Evolutionary conservation across 106 monocot species (phyloP).

Genomic region (Ottelia alismoides): DNA sequence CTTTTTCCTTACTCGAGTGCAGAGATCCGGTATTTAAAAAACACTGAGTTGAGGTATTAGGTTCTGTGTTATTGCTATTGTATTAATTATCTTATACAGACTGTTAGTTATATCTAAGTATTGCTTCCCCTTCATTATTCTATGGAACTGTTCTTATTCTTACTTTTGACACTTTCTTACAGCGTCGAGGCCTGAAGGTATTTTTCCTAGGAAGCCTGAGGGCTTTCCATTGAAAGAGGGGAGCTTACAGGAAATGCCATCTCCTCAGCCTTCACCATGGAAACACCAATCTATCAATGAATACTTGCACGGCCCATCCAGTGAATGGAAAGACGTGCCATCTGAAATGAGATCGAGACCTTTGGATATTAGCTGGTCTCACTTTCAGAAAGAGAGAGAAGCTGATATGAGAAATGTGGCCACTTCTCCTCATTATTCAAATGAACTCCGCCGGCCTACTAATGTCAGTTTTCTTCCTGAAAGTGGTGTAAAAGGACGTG

Average conservation of each 20-base stretch:
- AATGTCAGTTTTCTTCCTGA: constrained; percentile 17
- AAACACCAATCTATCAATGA: too few species aligned
- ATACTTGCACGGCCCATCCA: constrained; percentile 15
- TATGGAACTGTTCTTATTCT: too few species aligned
- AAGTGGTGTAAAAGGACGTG: constrained; percentile 13
- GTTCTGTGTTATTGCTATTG: too few species aligned
- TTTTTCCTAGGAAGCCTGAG: constrained; percentile 7
- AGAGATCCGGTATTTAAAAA: too few species aligned
- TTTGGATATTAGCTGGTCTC: constrained; percentile 12
- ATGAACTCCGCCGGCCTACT: constrained; percentile 18
- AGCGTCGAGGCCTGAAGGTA: constrained; percentile 11
- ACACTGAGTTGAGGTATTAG: too few species aligned
- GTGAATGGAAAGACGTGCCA: constrained; percentile 19
- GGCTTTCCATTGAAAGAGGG: constrained; percentile 12
- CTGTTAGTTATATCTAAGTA: too few species aligned
- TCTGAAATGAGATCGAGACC: constrained; percentile 12
- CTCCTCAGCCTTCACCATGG: constrained; percentile 17
- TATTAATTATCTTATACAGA: too few species aligned
- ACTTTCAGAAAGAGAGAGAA: constrained; percentile 26
- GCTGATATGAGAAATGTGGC: constrained; percentile 7
- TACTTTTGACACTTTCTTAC: constrained; percentile 4
- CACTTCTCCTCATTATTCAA: constrained; percentile 18
- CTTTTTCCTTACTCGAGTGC: too few species aligned
- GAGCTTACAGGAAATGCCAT: constrained; percentile 18
- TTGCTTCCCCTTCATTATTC: too few species aligned